Evolutionary conservation across 345 rosid species (phyloP).

Genomic region (Dipteronia sinensis): DNA sequence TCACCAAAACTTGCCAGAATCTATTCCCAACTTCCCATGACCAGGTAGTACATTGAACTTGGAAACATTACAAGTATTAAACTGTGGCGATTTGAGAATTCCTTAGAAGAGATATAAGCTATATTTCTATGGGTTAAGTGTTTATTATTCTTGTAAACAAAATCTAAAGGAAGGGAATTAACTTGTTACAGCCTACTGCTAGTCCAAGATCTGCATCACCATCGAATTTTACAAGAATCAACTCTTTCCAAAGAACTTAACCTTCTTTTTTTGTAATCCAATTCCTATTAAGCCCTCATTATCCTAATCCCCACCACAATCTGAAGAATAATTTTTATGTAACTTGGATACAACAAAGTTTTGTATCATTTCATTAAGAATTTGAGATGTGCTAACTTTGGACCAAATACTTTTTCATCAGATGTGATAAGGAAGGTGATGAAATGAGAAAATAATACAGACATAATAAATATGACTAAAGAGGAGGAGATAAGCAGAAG

Average conservation of each 20-base stretch:
- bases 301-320: no score
- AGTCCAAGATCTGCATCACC: not conserved
- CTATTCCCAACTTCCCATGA: not conserved
- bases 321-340: no score
- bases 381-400: not conserved
- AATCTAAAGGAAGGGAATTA: not conserved
- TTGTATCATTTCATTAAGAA: not conserved
- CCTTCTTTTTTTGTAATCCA: not conserved
- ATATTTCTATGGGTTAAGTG: not conserved
- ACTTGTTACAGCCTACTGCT: not conserved
- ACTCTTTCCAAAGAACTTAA: not conserved
- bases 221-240: not conserved
- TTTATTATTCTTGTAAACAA: slow-evolving; percentile 1
- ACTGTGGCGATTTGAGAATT: not conserved
- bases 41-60: not conserved
- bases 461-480: not conserved
- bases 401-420: not conserved
- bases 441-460: not conserved
- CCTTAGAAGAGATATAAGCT: no score
- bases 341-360: no score
- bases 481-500: no score
- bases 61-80: not conserved
- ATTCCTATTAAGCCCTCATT: no score
- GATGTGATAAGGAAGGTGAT: not conserved
- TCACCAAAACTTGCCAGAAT: not conserved